Conservation (phyloP, 202 grass and related monocot species). For the Setaria italica region DNA sequence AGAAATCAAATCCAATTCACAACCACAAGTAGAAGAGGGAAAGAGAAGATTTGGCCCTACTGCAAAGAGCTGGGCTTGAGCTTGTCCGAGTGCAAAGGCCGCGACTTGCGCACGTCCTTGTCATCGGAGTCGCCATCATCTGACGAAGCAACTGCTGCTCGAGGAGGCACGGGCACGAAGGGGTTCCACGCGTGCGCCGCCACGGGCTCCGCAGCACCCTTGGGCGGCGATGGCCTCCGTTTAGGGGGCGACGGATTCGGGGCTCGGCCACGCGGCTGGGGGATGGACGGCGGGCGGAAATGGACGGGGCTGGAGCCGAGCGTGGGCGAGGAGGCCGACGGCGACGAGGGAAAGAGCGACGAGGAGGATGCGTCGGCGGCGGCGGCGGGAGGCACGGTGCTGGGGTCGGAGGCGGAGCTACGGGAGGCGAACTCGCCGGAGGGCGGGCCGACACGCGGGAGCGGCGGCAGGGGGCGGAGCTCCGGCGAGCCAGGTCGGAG, state of each 20-base stretch:
- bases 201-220: neutral
- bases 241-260: constrained; percentile 51
- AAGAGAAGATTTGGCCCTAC: constrained; percentile 23
- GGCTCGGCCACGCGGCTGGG: constrained; percentile 56
- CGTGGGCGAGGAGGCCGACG: constrained; percentile 53
- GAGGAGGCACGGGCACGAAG: constrained; percentile 39
- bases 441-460: constrained; percentile 64
- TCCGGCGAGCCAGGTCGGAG: constrained; percentile 69
- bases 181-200: constrained; percentile 50
- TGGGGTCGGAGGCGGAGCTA: constrained; percentile 53
- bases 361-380: constrained; percentile 49
- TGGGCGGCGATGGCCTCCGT: constrained; percentile 36
- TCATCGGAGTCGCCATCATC: constrained; percentile 13
- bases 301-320: constrained; percentile 44
- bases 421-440: constrained; percentile 59
- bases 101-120: constrained; percentile 49
- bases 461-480: constrained; percentile 86
- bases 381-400: constrained; percentile 48
- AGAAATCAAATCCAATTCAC: neutral
- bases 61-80: constrained; percentile 59
- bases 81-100: constrained; percentile 72
- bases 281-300: constrained; percentile 53
- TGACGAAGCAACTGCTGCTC: neutral
- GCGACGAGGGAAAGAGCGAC: constrained; percentile 60
- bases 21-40: neutral